Conservation (phyloP, 176 grass and related monocot species). For the Phyllostachys edulis region DNA sequence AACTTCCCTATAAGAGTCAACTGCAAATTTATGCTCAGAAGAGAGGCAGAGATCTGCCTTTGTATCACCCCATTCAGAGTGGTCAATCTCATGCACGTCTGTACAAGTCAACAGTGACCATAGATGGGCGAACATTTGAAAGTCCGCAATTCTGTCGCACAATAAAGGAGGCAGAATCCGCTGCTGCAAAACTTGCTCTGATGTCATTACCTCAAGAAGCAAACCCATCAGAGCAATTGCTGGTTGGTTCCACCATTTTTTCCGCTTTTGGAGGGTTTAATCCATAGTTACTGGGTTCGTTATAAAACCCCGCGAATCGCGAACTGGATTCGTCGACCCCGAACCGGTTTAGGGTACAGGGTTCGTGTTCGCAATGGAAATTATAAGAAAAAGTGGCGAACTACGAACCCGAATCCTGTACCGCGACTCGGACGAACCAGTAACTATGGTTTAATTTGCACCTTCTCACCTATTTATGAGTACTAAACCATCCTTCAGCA, state of each 20-base stretch:
- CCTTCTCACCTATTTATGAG: not conserved
- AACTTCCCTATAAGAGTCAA: conserved; percentile 55
- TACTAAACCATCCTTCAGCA: not conserved
- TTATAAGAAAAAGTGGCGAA: no score
- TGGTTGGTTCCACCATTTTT: conserved; percentile 40
- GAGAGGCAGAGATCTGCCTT: conserved; percentile 49
- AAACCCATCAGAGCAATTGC: conserved; percentile 37
- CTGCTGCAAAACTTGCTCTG: conserved; percentile 71
- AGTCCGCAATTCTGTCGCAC: conserved; percentile 47
- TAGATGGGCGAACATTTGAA: conserved; percentile 69
- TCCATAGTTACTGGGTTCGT: not conserved
- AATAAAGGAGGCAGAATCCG: conserved; percentile 67
- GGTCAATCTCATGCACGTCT: conserved; percentile 35
- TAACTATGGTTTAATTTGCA: conserved; percentile 11
- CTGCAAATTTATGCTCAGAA: conserved; percentile 76
- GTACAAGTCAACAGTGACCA: conserved; percentile 60
- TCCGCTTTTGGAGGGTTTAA: conserved; percentile 1
- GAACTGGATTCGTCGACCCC: no score
- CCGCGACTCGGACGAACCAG: no score
- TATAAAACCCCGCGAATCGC: no score
- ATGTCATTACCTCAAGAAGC: conserved; percentile 58
- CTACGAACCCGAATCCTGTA: no score
- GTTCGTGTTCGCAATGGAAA: no score
- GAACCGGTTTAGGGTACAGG: no score
- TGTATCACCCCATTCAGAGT: conserved; percentile 32